Base-by-base conservation (phyloP, 2,329 filamentous ascomycete genomes). In the Scytalidium lignicola region DNA sequence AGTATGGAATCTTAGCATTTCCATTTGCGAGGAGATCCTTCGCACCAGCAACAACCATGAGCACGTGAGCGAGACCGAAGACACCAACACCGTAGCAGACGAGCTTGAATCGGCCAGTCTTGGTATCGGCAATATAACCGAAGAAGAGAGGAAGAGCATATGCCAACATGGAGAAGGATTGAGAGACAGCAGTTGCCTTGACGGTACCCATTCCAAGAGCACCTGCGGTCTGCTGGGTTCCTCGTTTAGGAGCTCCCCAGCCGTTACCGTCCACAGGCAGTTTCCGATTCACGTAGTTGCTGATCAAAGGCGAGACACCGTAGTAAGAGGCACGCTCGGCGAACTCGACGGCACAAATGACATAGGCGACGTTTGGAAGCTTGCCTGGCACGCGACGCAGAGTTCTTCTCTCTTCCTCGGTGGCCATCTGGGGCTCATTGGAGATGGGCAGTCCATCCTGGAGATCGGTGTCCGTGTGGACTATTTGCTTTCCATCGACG, bases 291-390 rank as follows among this genome's bases (percentile, higher is more conserved):
- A 86, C 75, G 57, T 76, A 86, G 61, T 86, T 86, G 53, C 70
- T 71, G 61, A 82, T 81, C 7, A 59, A 65, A 0, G 73, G 75
- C 41, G 80, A 77, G 3, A 82, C 83, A 48, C 86, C 86, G 61
- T 90, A 89, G 77, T 88, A 90, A 13, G 82, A 85, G 69, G 88
- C 88, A 44, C 86, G 82, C 70, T 90, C 86, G 69, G 83, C 87
- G 49, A 88, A 70, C 67, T 90, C 86, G 51, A 86, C 80, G 53
- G 88, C 82, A 43, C 83, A 85, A 51, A 90, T 79, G 21, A 81
- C 83, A 68, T 82, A 90, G 50, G 84, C 78, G 48, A 75, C 70
- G 75, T 77, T 82, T 44, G 82, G 81, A 52, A 90, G 79, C 61
- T 74, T 74, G 22, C 80, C 83, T 12, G 82, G 79, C 19, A 86